Conservation (phyloP, 495 filamentous ascomycete species). For the Aspergillus egyptiacus region DNA sequence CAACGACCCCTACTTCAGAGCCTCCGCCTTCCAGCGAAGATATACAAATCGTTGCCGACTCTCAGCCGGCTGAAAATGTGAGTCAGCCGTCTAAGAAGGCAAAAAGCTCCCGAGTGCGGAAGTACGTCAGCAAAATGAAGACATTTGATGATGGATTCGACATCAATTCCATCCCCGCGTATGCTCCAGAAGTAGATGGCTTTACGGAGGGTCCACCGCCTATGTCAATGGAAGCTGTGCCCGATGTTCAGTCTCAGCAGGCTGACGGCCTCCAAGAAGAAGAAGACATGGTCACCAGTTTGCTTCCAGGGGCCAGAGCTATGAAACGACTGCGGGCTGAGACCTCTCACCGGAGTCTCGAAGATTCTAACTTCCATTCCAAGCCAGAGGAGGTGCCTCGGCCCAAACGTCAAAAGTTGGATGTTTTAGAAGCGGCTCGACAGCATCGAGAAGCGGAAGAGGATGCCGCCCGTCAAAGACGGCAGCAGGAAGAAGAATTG, state of each 20-base stretch:
- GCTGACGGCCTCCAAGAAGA: slow-evolving; percentile 28
- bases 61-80: slow-evolving; percentile 15
- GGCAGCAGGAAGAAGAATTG: slow-evolving; percentile 50
- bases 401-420: slow-evolving; percentile 52
- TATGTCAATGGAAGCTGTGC: slow-evolving; percentile 24
- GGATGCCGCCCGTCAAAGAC: slow-evolving; percentile 33
- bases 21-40: slow-evolving; percentile 3
- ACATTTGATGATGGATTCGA: slow-evolving; percentile 62
- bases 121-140: slow-evolving; percentile 60
- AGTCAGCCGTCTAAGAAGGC: slow-evolving; percentile 14
- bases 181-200: slow-evolving; percentile 21
- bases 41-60: slow-evolving; percentile 11
- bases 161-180: slow-evolving; percentile 38
- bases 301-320: slow-evolving; percentile 66
- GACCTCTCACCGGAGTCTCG: slow-evolving; percentile 16
- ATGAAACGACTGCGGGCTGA: slow-evolving; percentile 58
- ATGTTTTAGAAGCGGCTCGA: slow-evolving; percentile 64
- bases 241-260: slow-evolving; percentile 13
- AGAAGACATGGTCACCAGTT: slow-evolving; percentile 53
- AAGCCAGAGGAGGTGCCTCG: slow-evolving; percentile 26
- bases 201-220: slow-evolving; percentile 15
- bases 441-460: slow-evolving; percentile 65
- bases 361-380: slow-evolving; percentile 5
- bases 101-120: slow-evolving; percentile 31
- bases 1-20: too few relatives aligned